Conservation (phyloP, 202 grass and related monocot genomes). For the Hordeum pubiflorum region DNA sequence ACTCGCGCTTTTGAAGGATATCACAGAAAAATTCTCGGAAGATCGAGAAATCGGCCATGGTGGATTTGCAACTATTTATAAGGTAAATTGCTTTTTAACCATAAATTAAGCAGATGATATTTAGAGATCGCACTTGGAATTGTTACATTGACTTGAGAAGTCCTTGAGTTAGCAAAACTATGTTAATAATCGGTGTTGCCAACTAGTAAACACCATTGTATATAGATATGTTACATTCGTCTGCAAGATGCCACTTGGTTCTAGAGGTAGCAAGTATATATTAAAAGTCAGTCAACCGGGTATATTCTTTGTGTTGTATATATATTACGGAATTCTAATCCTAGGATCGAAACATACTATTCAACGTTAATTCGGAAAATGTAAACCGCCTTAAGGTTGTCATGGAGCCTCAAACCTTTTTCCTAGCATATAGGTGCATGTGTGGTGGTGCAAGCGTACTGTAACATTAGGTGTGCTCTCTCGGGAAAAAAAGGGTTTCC, state of each 20-base stretch:
- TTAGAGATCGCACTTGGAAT: not conserved
- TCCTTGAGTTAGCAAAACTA: not conserved
- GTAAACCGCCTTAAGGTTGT: not conserved
- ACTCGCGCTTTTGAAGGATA: not conserved
- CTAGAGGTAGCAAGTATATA: not conserved
- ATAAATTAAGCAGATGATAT: not conserved
- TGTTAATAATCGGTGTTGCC: not conserved
- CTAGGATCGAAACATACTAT: not conserved
- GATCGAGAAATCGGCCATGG: not conserved
- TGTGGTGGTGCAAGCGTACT: not conserved
- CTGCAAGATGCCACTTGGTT: not conserved
- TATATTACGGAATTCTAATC: not conserved
- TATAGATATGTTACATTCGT: not conserved
- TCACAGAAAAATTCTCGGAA: not conserved
- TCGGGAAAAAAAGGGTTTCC: no score
- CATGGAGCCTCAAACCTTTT: not conserved
- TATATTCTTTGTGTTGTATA: not conserved
- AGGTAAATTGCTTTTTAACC: not conserved
- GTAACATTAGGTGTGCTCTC: not conserved
- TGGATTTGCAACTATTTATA: not conserved
- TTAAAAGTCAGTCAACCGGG: not conserved
- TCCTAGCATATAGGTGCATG: not conserved
- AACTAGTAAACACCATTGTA: not conserved
- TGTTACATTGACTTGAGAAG: not conserved
- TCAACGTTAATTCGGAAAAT: not conserved